Conservation (phyloP, 2,329 filamentous ascomycete genomes). For the Epichloe elymi region DNA sequence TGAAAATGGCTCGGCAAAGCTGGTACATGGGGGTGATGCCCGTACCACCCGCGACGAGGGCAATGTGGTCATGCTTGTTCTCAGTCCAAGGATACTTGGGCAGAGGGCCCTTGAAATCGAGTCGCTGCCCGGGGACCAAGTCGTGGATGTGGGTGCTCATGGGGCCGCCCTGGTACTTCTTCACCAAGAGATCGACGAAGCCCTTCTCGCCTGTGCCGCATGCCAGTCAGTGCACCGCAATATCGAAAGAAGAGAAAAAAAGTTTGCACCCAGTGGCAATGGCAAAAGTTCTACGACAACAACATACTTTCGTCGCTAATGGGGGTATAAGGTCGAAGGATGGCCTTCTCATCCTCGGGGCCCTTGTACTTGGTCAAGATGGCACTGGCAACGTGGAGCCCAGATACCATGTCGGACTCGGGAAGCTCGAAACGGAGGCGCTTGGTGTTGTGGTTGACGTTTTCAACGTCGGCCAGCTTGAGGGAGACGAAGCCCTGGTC, state of each 20-base stretch:
- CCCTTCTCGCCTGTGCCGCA: slow-evolving; percentile 51
- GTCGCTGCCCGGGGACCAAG: slow-evolving; percentile 66
- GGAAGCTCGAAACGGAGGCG: slow-evolving; percentile 77
- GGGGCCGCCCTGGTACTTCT: slow-evolving; percentile 77
- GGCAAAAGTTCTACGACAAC: no score
- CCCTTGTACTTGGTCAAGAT: slow-evolving; percentile 87
- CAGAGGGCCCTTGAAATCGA: slow-evolving; percentile 90
- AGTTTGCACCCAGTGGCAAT: no score
- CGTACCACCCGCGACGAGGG: slow-evolving; percentile 82
- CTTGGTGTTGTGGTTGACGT: slow-evolving; percentile 91
- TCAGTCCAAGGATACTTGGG: slow-evolving; percentile 81
- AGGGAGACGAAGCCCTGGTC: slow-evolving; percentile 82
- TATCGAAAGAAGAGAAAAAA: background rate
- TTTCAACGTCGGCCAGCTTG: slow-evolving; percentile 64
- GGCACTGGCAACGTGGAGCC: slow-evolving; percentile 70
- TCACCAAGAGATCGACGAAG: slow-evolving; percentile 78
- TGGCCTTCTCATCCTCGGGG: slow-evolving; percentile 68
- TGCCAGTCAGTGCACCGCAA: background rate
- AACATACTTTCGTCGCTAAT: slow-evolving; percentile 66
- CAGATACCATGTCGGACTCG: slow-evolving; percentile 71
- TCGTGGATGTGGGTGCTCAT: slow-evolving; percentile 86
- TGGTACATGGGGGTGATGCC: slow-evolving; percentile 99
- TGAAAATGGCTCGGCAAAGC: slow-evolving; percentile 81
- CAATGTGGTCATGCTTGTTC: slow-evolving; percentile 90
- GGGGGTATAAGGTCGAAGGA: slow-evolving; percentile 87